Percentiles rank a stretch among this genome's conserved stretches.
Conservation (phyloP, 805 yeast species). For the Sugiyamaella chiloensis region DNA sequence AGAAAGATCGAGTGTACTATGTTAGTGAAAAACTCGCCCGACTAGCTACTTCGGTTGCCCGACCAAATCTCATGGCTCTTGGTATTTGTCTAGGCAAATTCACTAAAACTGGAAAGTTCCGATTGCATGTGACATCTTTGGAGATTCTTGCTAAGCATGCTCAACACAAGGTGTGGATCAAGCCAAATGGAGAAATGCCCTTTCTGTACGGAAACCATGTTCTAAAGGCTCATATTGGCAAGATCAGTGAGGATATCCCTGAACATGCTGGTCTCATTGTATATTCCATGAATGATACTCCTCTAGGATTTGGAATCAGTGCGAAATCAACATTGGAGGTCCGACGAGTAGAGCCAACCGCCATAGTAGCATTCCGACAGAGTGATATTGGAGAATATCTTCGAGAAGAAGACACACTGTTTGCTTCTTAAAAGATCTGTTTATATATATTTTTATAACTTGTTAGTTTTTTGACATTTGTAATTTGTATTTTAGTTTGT, state of each 20-base stretch:
- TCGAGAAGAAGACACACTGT: slow-evolving; percentile 95
- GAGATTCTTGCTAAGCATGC: slow-evolving; percentile 82
- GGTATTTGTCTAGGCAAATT: slow-evolving; percentile 95
- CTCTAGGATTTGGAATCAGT: slow-evolving; percentile 93
- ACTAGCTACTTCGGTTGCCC: slow-evolving; percentile 84
- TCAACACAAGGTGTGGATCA: slow-evolving; percentile 92
- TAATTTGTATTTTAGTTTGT: neutral
- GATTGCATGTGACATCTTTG: slow-evolving; percentile 90
- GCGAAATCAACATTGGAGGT: slow-evolving; percentile 90
- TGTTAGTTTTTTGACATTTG: neutral
- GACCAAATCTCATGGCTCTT: slow-evolving; percentile 85
- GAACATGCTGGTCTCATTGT: slow-evolving; percentile 96
- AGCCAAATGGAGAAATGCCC: slow-evolving; percentile 98
- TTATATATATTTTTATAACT: neutral
- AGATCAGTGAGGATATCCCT: slow-evolving; percentile 95
- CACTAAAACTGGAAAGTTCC: slow-evolving; percentile 95
- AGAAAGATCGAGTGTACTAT: slow-evolving; percentile 94
- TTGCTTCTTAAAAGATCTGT: slow-evolving; percentile 53
- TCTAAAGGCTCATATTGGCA: slow-evolving; percentile 92
- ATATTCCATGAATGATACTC: slow-evolving; percentile 83
- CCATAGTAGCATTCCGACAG: slow-evolving; percentile 93
- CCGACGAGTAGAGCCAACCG: slow-evolving; percentile 86
- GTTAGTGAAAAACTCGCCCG: slow-evolving; percentile 78
- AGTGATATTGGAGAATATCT: slow-evolving; percentile 96
- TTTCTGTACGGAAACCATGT: slow-evolving; percentile 95